phyloP scores from a whole-genome alignment of 768 basidiomycete species.

The Pilatotrama ljubarskyi region DNA sequence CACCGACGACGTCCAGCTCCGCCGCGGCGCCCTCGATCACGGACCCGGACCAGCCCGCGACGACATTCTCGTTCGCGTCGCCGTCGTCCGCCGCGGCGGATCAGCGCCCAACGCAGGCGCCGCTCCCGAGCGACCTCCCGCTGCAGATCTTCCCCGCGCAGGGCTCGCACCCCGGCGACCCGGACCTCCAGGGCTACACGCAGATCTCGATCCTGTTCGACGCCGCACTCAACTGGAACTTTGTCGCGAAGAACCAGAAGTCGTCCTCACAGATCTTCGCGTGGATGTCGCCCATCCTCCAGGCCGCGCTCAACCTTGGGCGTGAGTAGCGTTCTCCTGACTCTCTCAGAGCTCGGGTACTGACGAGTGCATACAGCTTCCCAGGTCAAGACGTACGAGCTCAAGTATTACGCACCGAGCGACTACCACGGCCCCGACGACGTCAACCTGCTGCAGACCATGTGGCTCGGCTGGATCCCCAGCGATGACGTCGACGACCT shows the following conservation, averaged over 20 bases:
- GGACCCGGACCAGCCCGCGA: constrained; percentile 41
- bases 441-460: constrained; percentile 55
- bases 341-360: constrained; percentile 29
- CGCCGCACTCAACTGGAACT: constrained; percentile 60
- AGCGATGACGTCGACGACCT: constrained; percentile 54
- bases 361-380: constrained; percentile 33
- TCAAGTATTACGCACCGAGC: constrained; percentile 69
- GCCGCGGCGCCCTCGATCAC: constrained; percentile 21
- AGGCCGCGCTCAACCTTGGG: constrained; percentile 44
- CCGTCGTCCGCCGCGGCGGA: constrained; percentile 19
- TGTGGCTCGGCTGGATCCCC: constrained; percentile 75
- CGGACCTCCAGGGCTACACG: constrained; percentile 40
- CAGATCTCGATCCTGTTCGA: constrained; percentile 70
- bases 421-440: constrained; percentile 53
- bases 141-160: constrained; percentile 52
- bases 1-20: constrained; percentile 22
- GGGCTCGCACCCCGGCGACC: constrained; percentile 21
- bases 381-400: constrained; percentile 50
- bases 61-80: constrained; percentile 31
- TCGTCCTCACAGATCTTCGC: constrained; percentile 79
- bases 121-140: constrained; percentile 65
- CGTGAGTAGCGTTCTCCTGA: constrained; percentile 38
- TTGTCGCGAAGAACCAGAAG: constrained; percentile 56
- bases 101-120: constrained; percentile 30
- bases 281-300: constrained; percentile 56